phyloP scores from a whole-genome alignment of 2,329 filamentous ascomycete genomes.

The Penicillium sp. region DNA sequence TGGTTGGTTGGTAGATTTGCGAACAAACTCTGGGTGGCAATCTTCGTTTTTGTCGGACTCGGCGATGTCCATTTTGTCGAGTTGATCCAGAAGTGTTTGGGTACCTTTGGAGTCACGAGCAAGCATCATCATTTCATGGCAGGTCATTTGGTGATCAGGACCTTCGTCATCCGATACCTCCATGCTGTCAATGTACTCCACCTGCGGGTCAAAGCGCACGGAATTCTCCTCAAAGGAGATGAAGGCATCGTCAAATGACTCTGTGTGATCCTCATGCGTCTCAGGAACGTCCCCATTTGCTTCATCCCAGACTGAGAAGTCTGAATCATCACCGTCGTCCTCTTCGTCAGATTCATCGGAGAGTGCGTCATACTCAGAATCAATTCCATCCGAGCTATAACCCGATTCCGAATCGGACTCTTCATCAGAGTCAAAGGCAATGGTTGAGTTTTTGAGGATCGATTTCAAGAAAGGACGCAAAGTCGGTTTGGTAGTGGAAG shows the following conservation, averaged over 20 bases:
- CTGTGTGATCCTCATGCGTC: conserved; percentile 31
- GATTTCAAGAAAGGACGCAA: conserved; percentile 33
- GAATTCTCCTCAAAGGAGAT: conserved; percentile 36
- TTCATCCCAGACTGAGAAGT: conserved; percentile 33
- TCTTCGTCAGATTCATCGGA: conserved; percentile 28
- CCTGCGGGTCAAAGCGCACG: conserved; percentile 37
- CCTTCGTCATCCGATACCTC: conserved; percentile 30
- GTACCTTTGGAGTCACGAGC: conserved; percentile 29
- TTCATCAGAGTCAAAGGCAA: conserved; percentile 26
- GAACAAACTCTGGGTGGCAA: conserved; percentile 19
- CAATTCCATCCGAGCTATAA: conserved; percentile 39
- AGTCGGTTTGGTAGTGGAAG: conserved; percentile 21
- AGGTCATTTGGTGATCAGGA: conserved; percentile 34
- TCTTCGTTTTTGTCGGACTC: conserved; percentile 17
- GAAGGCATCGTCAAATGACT: conserved; percentile 39
- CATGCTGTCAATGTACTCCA: conserved; percentile 37
- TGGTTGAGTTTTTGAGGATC: conserved; percentile 36
- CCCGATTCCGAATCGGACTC: conserved; percentile 37
- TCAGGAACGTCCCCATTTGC: conserved; percentile 30
- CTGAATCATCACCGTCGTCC: conserved; percentile 33
- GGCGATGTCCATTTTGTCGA: conserved; percentile 19
- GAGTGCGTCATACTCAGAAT: conserved; percentile 29
- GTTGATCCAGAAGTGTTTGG: conserved; percentile 20
- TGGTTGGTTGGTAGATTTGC: conserved; percentile 25
- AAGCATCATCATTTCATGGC: conserved; percentile 43